These are phyloP conservation scores for Citrus glauca DNA, from an alignment of 345 rosid genomes.

Conservation along the genomic window DNA sequence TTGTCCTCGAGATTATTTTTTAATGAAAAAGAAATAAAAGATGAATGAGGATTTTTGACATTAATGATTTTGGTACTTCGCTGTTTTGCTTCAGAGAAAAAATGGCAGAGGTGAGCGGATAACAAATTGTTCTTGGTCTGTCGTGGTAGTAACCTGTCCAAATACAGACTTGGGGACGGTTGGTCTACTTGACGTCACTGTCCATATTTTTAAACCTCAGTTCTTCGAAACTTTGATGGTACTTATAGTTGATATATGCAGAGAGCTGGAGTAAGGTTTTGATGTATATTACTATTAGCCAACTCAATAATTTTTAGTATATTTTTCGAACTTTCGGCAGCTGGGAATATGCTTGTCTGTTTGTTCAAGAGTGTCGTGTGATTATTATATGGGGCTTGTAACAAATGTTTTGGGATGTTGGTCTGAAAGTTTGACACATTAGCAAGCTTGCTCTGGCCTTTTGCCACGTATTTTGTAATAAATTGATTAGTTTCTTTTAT, in stretches of 20 bases:
- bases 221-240: constrained; percentile 3
- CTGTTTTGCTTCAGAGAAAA: constrained; percentile 57
- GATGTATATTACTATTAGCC: constrained; percentile 22
- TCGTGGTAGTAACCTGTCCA: neutral
- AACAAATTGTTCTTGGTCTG: neutral
- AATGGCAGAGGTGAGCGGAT: constrained; percentile 75
- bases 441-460: neutral
- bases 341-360: constrained; percentile 18
- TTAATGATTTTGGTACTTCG: neutral
- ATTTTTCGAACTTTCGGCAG: neutral
- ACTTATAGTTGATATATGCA: neutral
- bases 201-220: constrained; percentile 13
- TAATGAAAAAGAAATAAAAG: neutral
- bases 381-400: constrained; percentile 29
- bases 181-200: neutral
- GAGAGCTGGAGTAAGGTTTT: constrained; percentile 11
- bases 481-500: constrained; percentile 8
- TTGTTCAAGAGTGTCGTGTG: constrained; percentile 25
- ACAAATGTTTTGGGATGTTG: constrained; percentile 11
- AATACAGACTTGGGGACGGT: constrained; percentile 8
- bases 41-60: neutral
- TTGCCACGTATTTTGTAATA: constrained; percentile 15
- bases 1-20: neutral
- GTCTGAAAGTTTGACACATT: constrained; percentile 21
- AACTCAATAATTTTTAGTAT: constrained; percentile 6